phyloP scores from a whole-genome alignment of 768 basidiomycete genomes.

The Hericium erinaceus region DNA sequence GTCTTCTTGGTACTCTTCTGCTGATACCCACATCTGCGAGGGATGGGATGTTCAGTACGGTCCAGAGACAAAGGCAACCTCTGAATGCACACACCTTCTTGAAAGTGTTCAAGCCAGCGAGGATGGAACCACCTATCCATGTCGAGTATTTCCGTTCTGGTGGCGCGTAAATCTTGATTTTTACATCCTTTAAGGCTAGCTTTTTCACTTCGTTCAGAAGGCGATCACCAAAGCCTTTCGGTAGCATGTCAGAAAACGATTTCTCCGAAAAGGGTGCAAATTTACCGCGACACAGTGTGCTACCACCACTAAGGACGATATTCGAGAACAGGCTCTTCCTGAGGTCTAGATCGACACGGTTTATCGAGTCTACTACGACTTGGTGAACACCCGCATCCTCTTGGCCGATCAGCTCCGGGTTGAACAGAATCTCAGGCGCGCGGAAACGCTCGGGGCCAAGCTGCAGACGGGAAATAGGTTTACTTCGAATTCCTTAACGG shows the following conservation, averaged over 20 bases:
- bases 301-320: constrained; percentile 93
- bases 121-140: constrained; percentile 95
- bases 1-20: constrained; percentile 98
- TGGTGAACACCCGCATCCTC: constrained; percentile 98
- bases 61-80: neutral
- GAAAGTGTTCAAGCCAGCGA: constrained; percentile 94
- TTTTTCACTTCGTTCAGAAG: constrained; percentile 95
- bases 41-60: neutral
- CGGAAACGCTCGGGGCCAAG: constrained; percentile 92
- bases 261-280: constrained; percentile 13
- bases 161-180: constrained; percentile 98
- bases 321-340: constrained; percentile 94
- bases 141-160: constrained; percentile 99
- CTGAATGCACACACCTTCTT: constrained; percentile 61
- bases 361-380: constrained; percentile 97
- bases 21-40: constrained; percentile 95
- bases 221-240: constrained; percentile 83
- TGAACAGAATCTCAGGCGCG: constrained; percentile 96
- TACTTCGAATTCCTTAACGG: constrained; percentile 6
- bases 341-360: constrained; percentile 90
- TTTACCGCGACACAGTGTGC: constrained; percentile 86
- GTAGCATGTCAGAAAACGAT: constrained; percentile 15
- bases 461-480: constrained; percentile 29
- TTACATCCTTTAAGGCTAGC: constrained; percentile 88
- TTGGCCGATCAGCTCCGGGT: constrained; percentile 91